phyloP scores from a whole-genome alignment of 1,139 yeast species.

The Scheffersomyces titani region DNA sequence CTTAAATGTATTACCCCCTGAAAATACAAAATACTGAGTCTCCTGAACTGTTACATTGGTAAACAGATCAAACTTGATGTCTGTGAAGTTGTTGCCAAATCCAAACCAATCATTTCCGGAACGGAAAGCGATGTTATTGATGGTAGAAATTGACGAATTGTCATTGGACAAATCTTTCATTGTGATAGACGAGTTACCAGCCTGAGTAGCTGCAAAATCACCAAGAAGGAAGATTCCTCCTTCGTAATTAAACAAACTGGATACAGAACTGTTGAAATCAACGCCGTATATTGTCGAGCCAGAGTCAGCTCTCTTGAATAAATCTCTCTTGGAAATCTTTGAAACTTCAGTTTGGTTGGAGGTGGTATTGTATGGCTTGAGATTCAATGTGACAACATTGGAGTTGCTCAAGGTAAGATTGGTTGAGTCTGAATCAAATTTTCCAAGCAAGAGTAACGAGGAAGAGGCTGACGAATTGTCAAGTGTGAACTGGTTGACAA shows the following conservation, averaged over 20 bases:
- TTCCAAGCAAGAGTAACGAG: constrained; percentile 47
- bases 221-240: constrained; percentile 34
- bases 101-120: constrained; percentile 33
- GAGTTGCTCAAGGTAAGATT: constrained; percentile 29
- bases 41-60: constrained; percentile 36
- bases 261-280: constrained; percentile 30
- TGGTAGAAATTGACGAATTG: constrained; percentile 26
- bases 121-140: constrained; percentile 37
- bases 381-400: constrained; percentile 28
- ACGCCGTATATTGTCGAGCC: constrained; percentile 26
- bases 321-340: constrained; percentile 5
- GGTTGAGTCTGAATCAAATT: constrained; percentile 40
- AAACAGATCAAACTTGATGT: constrained; percentile 29
- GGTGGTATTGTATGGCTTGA: constrained; percentile 33
- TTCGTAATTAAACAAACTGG: constrained; percentile 21
- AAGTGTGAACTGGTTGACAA: constrained; percentile 34
- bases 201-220: constrained; percentile 25
- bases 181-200: constrained; percentile 18
- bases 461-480: constrained; percentile 23
- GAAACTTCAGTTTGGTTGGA: constrained; percentile 29
- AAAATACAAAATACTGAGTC: constrained; percentile 39
- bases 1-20: constrained; percentile 17
- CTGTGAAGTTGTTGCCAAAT: constrained; percentile 36
- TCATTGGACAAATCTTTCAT: constrained; percentile 30
- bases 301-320: constrained; percentile 25